These are phyloP conservation scores for Terfezia claveryi DNA, from an alignment of 495 filamentous ascomycete genomes.

Conservation along the genomic window DNA sequence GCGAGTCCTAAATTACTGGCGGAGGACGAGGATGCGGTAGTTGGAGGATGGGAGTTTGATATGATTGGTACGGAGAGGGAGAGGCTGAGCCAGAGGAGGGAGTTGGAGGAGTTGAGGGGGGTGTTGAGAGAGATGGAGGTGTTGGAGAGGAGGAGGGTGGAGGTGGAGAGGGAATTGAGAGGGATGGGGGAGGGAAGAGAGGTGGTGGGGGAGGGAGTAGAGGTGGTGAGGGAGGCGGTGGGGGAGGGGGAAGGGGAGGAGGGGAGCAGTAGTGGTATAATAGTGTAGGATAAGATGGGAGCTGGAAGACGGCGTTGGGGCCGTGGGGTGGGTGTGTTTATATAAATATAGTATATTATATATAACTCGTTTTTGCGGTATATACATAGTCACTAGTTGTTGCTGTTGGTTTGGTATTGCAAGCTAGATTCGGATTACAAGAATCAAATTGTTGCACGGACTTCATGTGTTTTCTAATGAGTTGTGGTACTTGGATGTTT, in stretches of 20 bases:
- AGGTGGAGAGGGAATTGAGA: constrained; percentile 48
- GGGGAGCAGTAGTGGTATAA: constrained; percentile 6
- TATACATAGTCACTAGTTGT: too few relatives aligned
- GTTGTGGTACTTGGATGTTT: background rate
- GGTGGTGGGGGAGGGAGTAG: constrained; percentile 20
- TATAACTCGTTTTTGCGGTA: too few relatives aligned
- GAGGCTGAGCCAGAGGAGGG: constrained; percentile 73
- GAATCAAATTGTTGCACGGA: too few relatives aligned
- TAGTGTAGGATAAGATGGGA: too few relatives aligned
- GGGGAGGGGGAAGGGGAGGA: constrained; percentile 4
- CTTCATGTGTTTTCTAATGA: too few relatives aligned
- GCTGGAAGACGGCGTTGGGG: too few relatives aligned
- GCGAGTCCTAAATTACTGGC: constrained; percentile 31
- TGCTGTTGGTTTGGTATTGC: too few relatives aligned
- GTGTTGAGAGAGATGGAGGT: constrained; percentile 50
- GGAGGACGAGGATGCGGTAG: background rate
- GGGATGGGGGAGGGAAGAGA: too few relatives aligned
- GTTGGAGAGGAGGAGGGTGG: constrained; percentile 45
- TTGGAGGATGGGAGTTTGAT: constrained; percentile 60
- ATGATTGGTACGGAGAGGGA: constrained; percentile 81
- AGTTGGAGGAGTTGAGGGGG: constrained; percentile 63
- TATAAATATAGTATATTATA: too few relatives aligned
- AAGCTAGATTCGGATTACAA: too few relatives aligned
- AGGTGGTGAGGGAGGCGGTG: constrained; percentile 3
- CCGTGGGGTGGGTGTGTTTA: too few relatives aligned